These are phyloP conservation scores for Taphrina deformans DNA, from an alignment of 1,139 yeast species.

Conservation along the genomic window DNA sequence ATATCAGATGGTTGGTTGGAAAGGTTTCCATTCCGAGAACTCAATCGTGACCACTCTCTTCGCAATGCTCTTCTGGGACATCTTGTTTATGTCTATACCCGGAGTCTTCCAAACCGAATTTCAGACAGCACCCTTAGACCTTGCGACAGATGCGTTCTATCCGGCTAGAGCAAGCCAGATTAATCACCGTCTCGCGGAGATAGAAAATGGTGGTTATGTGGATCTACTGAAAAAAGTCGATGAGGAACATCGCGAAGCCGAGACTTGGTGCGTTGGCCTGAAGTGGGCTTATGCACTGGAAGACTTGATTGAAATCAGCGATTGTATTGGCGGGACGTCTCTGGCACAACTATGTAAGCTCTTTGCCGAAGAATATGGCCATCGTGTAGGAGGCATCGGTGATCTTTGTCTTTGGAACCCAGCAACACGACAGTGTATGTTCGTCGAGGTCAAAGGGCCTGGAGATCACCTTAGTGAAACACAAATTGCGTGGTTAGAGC, in stretches of 20 bases:
- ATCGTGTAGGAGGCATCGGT: conserved; percentile 46
- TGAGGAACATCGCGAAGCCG: conserved; percentile 34
- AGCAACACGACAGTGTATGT: conserved; percentile 38
- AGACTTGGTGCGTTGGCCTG: conserved; percentile 43
- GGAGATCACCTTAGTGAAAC: conserved; percentile 48
- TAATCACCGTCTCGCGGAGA: conserved; percentile 37
- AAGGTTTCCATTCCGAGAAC: conserved; percentile 48
- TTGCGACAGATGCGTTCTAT: conserved; percentile 41
- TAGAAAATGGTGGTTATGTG: conserved; percentile 35
- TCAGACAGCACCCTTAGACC: conserved; percentile 45
- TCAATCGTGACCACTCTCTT: conserved; percentile 44
- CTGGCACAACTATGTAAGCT: conserved; percentile 42
- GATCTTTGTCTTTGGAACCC: conserved; percentile 47
- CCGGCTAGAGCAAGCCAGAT: conserved; percentile 37
- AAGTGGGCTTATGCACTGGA: conserved; percentile 44
- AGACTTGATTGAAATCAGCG: conserved; percentile 42
- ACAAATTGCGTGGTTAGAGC: conserved; percentile 48
- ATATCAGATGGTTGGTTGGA: conserved; percentile 44
- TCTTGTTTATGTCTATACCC: conserved; percentile 41
- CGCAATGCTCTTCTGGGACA: conserved; percentile 44
- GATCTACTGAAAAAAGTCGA: conserved; percentile 35
- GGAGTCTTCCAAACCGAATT: conserved; percentile 45
- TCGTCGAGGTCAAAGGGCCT: conserved; percentile 48
- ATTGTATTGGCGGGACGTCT: conserved; percentile 42
- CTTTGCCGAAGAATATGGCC: conserved; percentile 43